Percentiles rank a stretch among this genome's conserved stretches.
Evolutionary conservation across 768 basidiomycete species (phyloP).

Genomic region (Phlebiopsis flavidoalba): DNA sequence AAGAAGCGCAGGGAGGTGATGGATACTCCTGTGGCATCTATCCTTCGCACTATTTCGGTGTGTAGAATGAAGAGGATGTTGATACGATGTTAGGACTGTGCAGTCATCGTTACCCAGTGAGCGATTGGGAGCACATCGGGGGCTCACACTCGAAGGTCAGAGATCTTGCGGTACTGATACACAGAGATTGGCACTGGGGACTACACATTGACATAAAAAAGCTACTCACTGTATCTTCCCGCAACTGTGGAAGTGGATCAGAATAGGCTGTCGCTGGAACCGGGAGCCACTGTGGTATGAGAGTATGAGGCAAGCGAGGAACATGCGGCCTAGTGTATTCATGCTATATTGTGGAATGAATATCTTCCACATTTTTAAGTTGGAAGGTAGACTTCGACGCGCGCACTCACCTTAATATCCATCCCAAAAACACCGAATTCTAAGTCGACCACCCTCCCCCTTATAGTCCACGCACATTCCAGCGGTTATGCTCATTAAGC

Average conservation of each 20-base stretch:
- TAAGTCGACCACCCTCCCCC: conserved; percentile 44
- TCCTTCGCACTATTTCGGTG: conserved; percentile 25
- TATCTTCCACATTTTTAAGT: conserved; percentile 4
- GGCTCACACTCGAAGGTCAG: conserved; percentile 59
- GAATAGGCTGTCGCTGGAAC: conserved; percentile 45
- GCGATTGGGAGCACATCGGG: conserved; percentile 55
- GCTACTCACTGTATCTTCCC: conserved; percentile 20
- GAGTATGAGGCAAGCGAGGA: conserved; percentile 41
- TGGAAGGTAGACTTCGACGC: neutral
- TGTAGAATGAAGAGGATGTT: conserved; percentile 16
- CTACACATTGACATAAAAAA: neutral
- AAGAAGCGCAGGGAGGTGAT: conserved; percentile 59
- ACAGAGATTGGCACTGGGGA: neutral
- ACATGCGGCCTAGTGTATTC: conserved; percentile 36
- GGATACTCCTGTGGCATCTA: conserved; percentile 47
- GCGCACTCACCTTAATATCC: conserved; percentile 27
- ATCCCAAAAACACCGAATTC: conserved; percentile 33
- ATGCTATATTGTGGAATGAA: neutral
- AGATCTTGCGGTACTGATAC: conserved; percentile 48
- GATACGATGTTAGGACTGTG: conserved; percentile 48
- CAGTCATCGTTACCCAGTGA: conserved; percentile 59
- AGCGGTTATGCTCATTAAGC: conserved; percentile 51
- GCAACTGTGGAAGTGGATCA: conserved; percentile 39
- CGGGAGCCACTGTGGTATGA: conserved; percentile 46
- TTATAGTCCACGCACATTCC: conserved; percentile 41